Evolutionary conservation across 78 protist genomes (phyloP).

Genomic region (Dictyostelium citrinum): DNA sequence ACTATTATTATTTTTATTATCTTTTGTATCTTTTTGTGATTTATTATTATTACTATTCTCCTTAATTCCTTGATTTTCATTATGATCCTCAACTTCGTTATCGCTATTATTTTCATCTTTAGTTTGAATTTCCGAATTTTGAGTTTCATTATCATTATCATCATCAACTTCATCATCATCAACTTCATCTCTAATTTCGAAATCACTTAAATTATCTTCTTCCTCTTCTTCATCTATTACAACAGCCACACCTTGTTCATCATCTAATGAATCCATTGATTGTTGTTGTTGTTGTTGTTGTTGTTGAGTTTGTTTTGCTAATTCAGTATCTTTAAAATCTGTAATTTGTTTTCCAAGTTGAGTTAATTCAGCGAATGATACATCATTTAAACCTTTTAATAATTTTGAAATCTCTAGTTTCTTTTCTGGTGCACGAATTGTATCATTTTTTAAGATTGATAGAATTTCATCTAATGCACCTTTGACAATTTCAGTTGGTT

Average conservation of each 20-base stretch:
- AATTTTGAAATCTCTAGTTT: conserved; percentile 38
- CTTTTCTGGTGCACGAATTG: conserved; percentile 64
- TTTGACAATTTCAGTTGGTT: conserved; percentile 85
- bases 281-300: neutral
- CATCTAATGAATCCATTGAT: conserved; percentile 71
- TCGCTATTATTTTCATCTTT: conserved; percentile 15
- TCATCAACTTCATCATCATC: conserved; percentile 52
- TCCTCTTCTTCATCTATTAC: conserved; percentile 87
- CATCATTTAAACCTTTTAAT: conserved; percentile 48
- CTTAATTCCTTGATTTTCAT: neutral
- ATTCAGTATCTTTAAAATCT: conserved; percentile 68
- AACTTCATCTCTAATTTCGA: conserved; percentile 15
- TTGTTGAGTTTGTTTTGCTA: neutral
- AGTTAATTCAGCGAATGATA: conserved; percentile 73
- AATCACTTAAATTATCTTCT: conserved; percentile 18
- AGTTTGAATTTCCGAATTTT: conserved; percentile 24
- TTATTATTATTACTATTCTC: neutral
- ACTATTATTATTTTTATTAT: neutral
- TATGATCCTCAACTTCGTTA: neutral
- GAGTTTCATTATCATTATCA: neutral
- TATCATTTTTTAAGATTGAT: conserved; percentile 85
- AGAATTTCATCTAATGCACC: conserved; percentile 96
- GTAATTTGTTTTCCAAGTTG: conserved; percentile 77
- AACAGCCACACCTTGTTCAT: conserved; percentile 86
- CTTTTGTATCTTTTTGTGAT: neutral